Base-by-base conservation (phyloP, 805 yeast species). In the Saccharomyces jurei region DNA sequence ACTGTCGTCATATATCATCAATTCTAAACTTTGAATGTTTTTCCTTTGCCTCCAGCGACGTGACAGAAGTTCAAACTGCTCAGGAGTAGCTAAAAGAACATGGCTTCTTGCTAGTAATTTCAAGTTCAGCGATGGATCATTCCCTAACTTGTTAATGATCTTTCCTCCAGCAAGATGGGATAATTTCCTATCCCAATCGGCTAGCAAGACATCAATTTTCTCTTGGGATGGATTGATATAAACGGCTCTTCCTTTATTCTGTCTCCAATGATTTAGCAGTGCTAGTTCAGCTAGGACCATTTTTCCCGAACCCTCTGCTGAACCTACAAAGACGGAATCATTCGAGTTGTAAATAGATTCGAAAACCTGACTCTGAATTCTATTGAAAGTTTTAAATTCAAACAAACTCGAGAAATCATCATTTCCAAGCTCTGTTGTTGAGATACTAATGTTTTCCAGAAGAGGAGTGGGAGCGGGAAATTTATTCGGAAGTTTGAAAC, bases 31-130 rank as follows among this genome's bases (percentile, higher is more conserved):
- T 56, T 85, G 89, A 4, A 92, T 74, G 58, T 82, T 82, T 59
- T 80, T 82, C 54, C 95, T 76, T 58, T 83, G 86, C 60, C 84
- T 84, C 98, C 98, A 91, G 49, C 90, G 76, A 57, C 92, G 79
- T 0, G 96, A 81, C 0, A 90, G 62, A 4, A 74, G 59, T 57
- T 88, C 91, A 74, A 89, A 87, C 58, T 88, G 92, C 25, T 72
- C 75, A 0, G 96, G 96, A 0, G 97, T 89, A 4, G 89, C 81
- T 13, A 92, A 68, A 17, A 89, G 70, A 52, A 92, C 68, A 65
- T 90, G 92, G 54, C 82, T 79, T 30, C 74, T 72, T 1, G 82
- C 82, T 6, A 90, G 61, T 3, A 81, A 60, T 51, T 75, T 73
- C 55, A 84, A 63, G 63, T 90, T 94, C 1, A 69, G 61, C 0